Evolutionary conservation across 371 early-diverging fungal species (phyloP).

Genomic region (Mucor mucedo): DNA sequence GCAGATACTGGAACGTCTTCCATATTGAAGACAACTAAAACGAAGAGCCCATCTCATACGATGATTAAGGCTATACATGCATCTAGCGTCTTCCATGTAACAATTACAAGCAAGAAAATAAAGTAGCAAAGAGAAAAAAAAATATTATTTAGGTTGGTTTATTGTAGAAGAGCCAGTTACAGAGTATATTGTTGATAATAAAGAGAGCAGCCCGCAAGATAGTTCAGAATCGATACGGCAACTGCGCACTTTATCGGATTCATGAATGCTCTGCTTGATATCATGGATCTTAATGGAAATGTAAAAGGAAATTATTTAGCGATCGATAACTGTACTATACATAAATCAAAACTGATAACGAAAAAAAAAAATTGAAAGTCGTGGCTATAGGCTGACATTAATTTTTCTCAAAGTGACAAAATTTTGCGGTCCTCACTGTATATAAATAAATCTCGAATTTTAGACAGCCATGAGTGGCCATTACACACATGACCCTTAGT

Average conservation of each 20-base stretch:
- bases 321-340: constrained; percentile 24
- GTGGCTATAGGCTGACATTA: constrained; percentile 14
- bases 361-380: constrained; percentile 23
- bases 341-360: constrained; percentile 24
- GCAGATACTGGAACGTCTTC: constrained; percentile 4
- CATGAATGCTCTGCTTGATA: constrained; percentile 25
- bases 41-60: constrained; percentile 15
- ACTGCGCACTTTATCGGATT: constrained; percentile 20
- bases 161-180: not conserved
- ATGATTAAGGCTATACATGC: constrained; percentile 19
- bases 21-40: constrained; percentile 12
- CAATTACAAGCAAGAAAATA: constrained; percentile 9
- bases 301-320: constrained; percentile 24
- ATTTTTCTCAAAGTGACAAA: too few species aligned
- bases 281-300: constrained; percentile 27
- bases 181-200: constrained; percentile 22
- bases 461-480: too few species aligned
- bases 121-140: constrained; percentile 9
- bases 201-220: constrained; percentile 22
- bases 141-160: not conserved
- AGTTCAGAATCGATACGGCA: constrained; percentile 24
- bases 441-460: too few species aligned
- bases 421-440: too few species aligned
- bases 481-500: too few species aligned
- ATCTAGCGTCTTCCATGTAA: constrained; percentile 17